Evolutionary conservation across 371 early-diverging fungal genomes (phyloP).

Genomic region (Lichtheimia ramosa): DNA sequence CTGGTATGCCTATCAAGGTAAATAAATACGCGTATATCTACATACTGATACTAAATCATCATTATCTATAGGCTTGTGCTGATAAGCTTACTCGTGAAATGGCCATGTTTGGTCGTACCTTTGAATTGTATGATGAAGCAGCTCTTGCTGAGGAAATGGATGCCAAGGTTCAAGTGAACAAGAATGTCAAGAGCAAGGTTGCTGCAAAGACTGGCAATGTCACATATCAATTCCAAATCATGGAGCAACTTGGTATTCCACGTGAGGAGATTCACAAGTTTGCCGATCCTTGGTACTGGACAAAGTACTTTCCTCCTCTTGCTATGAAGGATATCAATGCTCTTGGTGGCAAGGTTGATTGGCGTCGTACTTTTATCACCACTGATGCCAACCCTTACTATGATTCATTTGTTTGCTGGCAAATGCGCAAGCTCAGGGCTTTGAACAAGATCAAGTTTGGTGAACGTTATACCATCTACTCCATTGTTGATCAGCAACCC

Average conservation of each 20-base stretch:
- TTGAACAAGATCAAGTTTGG: conserved; percentile 95
- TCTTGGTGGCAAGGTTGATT: conserved; percentile 95
- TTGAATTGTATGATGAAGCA: conserved; percentile 57
- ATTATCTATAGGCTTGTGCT: conserved; percentile 86
- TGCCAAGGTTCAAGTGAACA: conserved; percentile 52
- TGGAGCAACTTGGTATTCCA: conserved; percentile 92
- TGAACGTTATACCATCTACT: conserved; percentile 98
- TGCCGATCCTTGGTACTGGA: conserved; percentile 96
- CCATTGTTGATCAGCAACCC: conserved; percentile 96
- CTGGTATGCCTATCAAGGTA: conserved; percentile 99
- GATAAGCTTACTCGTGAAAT: conserved; percentile 97
- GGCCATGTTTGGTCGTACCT: conserved; percentile 88
- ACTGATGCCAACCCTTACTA: conserved; percentile 99
- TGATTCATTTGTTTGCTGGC: conserved; percentile 99
- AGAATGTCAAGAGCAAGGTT: conserved; percentile 83
- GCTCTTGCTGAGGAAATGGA: conserved; percentile 51
- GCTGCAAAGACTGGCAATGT: conserved; percentile 84
- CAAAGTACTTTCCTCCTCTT: conserved; percentile 94
- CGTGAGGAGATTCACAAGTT: conserved; percentile 92
- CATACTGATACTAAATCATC: neutral
- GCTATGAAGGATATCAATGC: conserved; percentile 82
- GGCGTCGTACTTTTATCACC: conserved; percentile 99
- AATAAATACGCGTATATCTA: neutral
- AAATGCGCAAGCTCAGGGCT: conserved; percentile 92
- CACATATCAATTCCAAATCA: conserved; percentile 96